Base-by-base conservation (phyloP, 768 basidiomycete species). In the Boletellus emodensis region DNA sequence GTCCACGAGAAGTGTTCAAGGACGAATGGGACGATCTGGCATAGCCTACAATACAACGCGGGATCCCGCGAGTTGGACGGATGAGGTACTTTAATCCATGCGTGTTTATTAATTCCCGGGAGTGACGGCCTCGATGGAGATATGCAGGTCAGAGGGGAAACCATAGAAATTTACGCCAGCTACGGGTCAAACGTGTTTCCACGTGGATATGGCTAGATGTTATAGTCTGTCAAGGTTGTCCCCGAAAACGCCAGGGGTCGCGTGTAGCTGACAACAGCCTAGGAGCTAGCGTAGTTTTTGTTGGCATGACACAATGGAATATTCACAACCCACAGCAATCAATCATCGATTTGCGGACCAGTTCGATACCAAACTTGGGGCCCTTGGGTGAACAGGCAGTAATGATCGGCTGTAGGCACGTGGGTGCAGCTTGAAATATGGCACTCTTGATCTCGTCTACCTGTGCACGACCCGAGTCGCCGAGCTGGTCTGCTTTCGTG, bases 331-430 rank as follows among this genome's bases (percentile, higher is more conserved):
- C 78, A 69, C 85, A 87, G 14, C 78, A 84, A 35, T 83, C 76
- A 10, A 69, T 65, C 17, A 89, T 83, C 57, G 79, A 85, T 60
- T 66, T 63, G 59, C 84, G 74, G 20, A 85, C 65, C 22, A 72
- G 65, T 22, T 81, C 78, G 10, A 87, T 72, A 0, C 87, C 86
- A 58, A 80, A 78, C 2, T 71, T 67, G 0, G 74, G 72, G 69
- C 77, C 81, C 74, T 49, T 70, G 61, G 17, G 72, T 63, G 51
- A 79, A 73, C 58, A 67, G 17, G 65, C 63, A 4, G 84, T 84
- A 51, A 88, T 62, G 43, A 89, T 79, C 0, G 84, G 81, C 0
- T 82, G 79, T 42, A 89, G 66, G 61, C 85, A 89, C 4, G 82
- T 73, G 6, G 87, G 83, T 7, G 75, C 71, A 1, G 63, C 59